phyloP scores from a whole-genome alignment of 345 rosid genomes.

The Gossypium rotundifolium region DNA sequence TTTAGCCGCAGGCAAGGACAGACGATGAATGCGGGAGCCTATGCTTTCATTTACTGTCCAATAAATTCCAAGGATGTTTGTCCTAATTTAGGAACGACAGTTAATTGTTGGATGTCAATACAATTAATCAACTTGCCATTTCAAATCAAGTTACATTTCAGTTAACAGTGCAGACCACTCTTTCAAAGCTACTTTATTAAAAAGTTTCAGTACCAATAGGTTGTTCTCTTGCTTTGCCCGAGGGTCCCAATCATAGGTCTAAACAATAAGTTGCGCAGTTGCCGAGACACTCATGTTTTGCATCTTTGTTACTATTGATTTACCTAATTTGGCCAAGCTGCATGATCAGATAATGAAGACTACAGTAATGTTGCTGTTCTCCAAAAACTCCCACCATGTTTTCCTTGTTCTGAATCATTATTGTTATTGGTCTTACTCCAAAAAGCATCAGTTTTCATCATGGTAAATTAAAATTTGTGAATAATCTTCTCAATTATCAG shows the following conservation, averaged over 20 bases:
- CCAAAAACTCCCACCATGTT: neutral
- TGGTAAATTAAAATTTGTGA: neutral
- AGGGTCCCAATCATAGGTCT: constrained; percentile 12
- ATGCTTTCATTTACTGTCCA: neutral
- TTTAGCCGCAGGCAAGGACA: neutral
- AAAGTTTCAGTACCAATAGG: neutral
- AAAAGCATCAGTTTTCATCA: neutral
- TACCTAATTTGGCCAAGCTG: constrained; percentile 6
- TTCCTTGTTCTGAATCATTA: neutral
- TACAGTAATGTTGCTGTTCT: constrained; percentile 9
- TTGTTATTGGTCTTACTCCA: neutral
- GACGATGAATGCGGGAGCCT: neutral
- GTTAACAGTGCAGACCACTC: constrained; percentile 21
- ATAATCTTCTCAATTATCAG: neutral
- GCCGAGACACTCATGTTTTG: neutral
- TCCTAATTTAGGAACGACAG: constrained; percentile 4
- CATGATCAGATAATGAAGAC: neutral
- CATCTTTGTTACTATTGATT: constrained; percentile 7
- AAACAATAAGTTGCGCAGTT: constrained; percentile 5
- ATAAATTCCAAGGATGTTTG: neutral
- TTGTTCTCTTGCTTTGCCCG: constrained; percentile 8
- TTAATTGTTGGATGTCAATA: neutral
- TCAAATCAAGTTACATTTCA: neutral
- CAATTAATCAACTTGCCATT: neutral
- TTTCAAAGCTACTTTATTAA: constrained; percentile 11